phyloP scores from a whole-genome alignment of 116 monocot genomes.

The Cymodocea nodosa region DNA sequence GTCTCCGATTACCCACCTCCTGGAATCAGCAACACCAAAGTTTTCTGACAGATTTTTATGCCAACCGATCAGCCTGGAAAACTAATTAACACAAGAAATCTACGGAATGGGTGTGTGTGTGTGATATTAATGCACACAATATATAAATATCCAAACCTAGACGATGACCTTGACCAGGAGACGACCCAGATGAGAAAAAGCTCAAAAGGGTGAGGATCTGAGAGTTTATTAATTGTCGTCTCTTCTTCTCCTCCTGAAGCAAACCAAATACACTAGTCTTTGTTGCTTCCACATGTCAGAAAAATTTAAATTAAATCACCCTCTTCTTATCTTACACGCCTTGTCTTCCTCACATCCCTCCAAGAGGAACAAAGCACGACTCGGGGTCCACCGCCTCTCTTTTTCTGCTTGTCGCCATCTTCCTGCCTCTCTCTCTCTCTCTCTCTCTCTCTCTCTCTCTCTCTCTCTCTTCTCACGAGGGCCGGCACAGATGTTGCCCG shows the following conservation, averaged over 20 bases:
- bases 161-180: neutral
- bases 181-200: neutral
- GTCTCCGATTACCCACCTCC: neutral
- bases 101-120: too few relatives aligned
- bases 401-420: neutral
- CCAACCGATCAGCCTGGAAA: neutral
- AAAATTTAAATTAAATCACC: neutral
- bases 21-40: neutral
- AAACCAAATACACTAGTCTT: neutral
- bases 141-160: too few relatives aligned
- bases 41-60: neutral
- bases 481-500: conserved; percentile 8
- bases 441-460: too few relatives aligned
- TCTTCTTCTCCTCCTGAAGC: neutral
- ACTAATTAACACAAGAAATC: too few relatives aligned
- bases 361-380: neutral
- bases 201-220: neutral
- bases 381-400: neutral
- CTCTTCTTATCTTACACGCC: conserved; percentile 11
- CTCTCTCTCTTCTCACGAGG: too few relatives aligned
- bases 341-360: too few relatives aligned
- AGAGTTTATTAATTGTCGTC: neutral
- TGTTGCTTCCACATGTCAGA: neutral
- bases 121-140: too few relatives aligned
- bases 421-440: neutral